Evolutionary conservation across 257 asterid species (phyloP), one percentile per base, ranked within the genome.

Genomic region (Galeopsis tetrahit): DNA sequence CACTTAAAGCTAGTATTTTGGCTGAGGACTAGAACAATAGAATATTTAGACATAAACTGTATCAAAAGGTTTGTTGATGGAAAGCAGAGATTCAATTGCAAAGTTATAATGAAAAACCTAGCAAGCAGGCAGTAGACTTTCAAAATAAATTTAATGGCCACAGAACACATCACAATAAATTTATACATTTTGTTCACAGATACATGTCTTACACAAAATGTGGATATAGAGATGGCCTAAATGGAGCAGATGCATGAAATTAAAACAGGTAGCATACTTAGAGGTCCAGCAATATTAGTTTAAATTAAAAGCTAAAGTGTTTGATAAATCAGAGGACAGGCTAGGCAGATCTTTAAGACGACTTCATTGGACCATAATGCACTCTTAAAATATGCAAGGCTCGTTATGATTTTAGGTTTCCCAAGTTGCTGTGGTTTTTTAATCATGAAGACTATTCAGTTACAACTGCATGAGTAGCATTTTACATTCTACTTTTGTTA

Each of bases 1-100:
- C 57, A 74, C 43, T 44, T 40, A 17, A 17, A 66, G 61, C 17
- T 31, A 53, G 63, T 17, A 60, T 63, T 68, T 59, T 73, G 44
- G 67, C 70, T 60, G 11, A 44, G 55, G 36, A 40, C 43, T 8
- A 17, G 66, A 57, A 42, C 48, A 15, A 55, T 2, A 42, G 10
- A n/a, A 14, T 2, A 40, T 40, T 60, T 15, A 53, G 49, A 17
- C 40, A 34, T 72, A 67, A 49, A 38, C 11, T n/a, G 39, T 13
- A 58, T 13, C 32, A 36, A 61, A 40, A 42, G 52, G 32, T 39
- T 75, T 31, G n/a, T n/a, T n/a, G n/a, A n/a, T n/a, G n/a, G n/a
- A n/a, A n/a, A n/a, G n/a, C n/a, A n/a, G n/a, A n/a, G n/a, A n/a
- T n/a, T n/a, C 4, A 53, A 31, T 62, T 59, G 7, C 5, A 39